These are phyloP conservation scores for Cadophora malorum DNA, from an alignment of 2,329 filamentous ascomycete species.

Conservation along the genomic window DNA sequence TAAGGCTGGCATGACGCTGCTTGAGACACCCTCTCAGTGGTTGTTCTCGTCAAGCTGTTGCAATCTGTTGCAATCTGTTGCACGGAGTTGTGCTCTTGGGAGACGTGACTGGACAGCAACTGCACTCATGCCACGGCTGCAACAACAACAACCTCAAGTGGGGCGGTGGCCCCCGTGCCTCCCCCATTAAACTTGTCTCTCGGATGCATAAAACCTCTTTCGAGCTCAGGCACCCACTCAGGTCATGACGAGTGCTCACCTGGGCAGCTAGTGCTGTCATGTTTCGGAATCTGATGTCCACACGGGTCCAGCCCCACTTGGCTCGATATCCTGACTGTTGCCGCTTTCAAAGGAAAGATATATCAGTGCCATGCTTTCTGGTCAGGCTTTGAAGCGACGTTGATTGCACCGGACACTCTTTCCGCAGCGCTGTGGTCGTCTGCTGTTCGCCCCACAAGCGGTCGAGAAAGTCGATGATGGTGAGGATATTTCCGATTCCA, in stretches of 20 bases:
- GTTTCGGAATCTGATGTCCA: neutral
- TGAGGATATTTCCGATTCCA: neutral
- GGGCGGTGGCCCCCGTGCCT: too few species aligned
- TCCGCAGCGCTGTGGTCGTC: neutral
- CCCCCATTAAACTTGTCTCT: neutral
- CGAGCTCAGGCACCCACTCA: too few species aligned
- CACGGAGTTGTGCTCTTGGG: neutral
- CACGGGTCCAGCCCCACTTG: neutral
- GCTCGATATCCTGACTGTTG: too few species aligned
- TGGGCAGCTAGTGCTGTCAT: slow-evolving; percentile 7
- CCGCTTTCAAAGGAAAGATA: neutral
- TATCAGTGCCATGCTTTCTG: neutral
- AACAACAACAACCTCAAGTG: neutral
- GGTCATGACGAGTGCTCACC: too few species aligned
- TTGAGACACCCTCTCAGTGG: neutral
- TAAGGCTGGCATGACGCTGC: neutral
- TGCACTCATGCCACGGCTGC: neutral
- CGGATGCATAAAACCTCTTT: too few species aligned
- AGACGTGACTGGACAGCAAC: neutral
- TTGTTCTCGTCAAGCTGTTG: neutral
- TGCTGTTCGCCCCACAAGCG: neutral
- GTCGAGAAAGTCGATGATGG: neutral
- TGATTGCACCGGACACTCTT: neutral
- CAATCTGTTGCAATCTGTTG: neutral
- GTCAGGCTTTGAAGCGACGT: neutral